phyloP scores from a whole-genome alignment of 2,329 filamentous ascomycete species.

The Aspergillus texensis region DNA sequence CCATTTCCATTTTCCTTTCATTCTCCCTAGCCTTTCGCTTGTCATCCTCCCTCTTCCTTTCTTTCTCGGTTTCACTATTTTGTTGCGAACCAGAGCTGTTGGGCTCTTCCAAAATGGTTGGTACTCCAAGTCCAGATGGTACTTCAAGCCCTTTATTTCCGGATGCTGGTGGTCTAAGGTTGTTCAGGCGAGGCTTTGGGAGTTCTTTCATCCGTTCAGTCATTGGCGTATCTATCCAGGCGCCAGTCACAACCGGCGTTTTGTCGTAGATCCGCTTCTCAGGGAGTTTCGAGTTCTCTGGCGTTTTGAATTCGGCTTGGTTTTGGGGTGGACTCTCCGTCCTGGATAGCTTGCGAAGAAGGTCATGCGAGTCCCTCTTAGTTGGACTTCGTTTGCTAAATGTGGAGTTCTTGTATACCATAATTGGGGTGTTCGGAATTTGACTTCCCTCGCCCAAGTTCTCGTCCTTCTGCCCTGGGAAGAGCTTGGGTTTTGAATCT shows the following conservation, averaged over 20 bases:
- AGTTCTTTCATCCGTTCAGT: slow-evolving; percentile 37
- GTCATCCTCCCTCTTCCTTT: not conserved
- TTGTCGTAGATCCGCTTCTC: slow-evolving; percentile 41
- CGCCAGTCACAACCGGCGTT: slow-evolving; percentile 49
- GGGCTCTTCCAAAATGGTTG: slow-evolving; percentile 9
- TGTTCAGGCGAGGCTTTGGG: slow-evolving; percentile 28
- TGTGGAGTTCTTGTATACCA: slow-evolving; percentile 37
- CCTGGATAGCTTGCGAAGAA: slow-evolving; percentile 46
- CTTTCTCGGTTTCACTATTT: slow-evolving; percentile 8
- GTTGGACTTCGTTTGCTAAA: slow-evolving; percentile 33
- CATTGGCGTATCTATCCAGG: slow-evolving; percentile 52
- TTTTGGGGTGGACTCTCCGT: slow-evolving; percentile 38
- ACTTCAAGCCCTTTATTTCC: not conserved
- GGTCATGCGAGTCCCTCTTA: slow-evolving; percentile 43
- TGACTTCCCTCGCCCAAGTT: slow-evolving; percentile 27
- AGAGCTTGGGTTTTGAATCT: slow-evolving; percentile 18
- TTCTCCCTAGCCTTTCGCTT: slow-evolving; percentile 3
- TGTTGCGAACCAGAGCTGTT: slow-evolving; percentile 4
- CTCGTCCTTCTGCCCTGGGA: slow-evolving; percentile 18
- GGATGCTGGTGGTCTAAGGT: slow-evolving; percentile 25
- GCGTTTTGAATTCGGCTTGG: slow-evolving; percentile 32
- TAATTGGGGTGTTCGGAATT: slow-evolving; percentile 43
- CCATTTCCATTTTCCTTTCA: slow-evolving; percentile 8
- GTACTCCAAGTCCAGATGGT: slow-evolving; percentile 10
- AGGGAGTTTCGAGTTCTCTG: slow-evolving; percentile 34